Conservation (phyloP, 495 filamentous ascomycete species). For the Xylaria castorea region DNA sequence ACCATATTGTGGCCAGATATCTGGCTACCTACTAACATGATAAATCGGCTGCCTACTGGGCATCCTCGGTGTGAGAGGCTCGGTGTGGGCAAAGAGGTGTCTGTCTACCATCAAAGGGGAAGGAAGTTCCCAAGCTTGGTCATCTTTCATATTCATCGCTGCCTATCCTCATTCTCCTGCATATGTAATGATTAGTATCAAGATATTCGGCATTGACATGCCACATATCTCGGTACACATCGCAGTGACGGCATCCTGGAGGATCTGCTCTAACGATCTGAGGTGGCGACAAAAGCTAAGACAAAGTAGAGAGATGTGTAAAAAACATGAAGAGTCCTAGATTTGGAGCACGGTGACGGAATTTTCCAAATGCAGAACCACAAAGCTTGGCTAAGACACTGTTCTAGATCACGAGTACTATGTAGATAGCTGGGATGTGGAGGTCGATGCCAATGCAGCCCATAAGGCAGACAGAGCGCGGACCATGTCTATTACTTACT, state of each 20-base stretch:
- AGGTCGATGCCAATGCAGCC: constrained; percentile 5
- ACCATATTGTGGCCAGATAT: background rate
- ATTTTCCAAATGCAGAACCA: constrained; percentile 9
- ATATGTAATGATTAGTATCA: background rate
- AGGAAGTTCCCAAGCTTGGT: background rate
- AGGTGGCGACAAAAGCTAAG: background rate
- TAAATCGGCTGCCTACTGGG: constrained; percentile 2
- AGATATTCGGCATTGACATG: background rate
- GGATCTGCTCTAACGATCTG: constrained; percentile 8
- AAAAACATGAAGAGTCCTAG: constrained; percentile 23
- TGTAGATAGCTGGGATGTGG: background rate
- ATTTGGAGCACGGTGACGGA: constrained; percentile 16
- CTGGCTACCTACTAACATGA: background rate
- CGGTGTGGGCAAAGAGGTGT: constrained; percentile 7
- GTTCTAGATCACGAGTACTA: constrained; percentile 9
- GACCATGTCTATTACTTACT: constrained; percentile 2
- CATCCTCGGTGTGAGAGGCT: background rate
- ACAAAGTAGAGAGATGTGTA: background rate
- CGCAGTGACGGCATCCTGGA: constrained; percentile 7
- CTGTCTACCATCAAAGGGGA: background rate
- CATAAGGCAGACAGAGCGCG: constrained; percentile 22
- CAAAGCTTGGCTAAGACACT: constrained; percentile 7
- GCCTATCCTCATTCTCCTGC: background rate
- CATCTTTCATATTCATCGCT: background rate
- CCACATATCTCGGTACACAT: background rate